These are phyloP conservation scores for Bathelium albidoporum DNA, from an alignment of 495 filamentous ascomycete genomes.

Conservation along the genomic window DNA sequence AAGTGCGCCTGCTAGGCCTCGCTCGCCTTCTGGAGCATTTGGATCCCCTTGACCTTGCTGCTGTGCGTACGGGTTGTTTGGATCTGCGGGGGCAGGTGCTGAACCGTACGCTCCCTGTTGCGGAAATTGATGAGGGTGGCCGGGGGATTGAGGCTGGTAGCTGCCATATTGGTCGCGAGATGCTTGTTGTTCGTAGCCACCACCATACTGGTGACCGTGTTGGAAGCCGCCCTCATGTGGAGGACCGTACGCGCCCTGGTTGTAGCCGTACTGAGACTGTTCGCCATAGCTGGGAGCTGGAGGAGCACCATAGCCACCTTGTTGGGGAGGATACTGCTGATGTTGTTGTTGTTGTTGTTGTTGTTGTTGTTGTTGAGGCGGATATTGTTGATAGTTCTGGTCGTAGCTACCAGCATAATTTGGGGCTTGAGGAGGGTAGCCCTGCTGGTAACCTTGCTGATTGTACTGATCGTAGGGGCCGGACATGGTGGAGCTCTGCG, in stretches of 20 bases:
- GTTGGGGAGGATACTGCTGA: slow-evolving; percentile 19
- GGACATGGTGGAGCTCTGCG: slow-evolving; percentile 30
- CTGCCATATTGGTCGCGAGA: slow-evolving; percentile 1
- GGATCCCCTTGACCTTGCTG: slow-evolving; percentile 17
- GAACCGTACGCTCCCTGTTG: slow-evolving; percentile 22
- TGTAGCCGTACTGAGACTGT: slow-evolving; percentile 24
- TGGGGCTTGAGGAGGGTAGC: slow-evolving; percentile 27
- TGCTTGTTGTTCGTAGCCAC: slow-evolving; percentile 22
- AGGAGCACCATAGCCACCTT: slow-evolving; percentile 19
- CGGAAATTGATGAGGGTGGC: slow-evolving; percentile 16
- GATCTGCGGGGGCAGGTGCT: slow-evolving; percentile 19
- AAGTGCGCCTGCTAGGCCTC: slow-evolving; percentile 29
- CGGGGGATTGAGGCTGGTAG: slow-evolving; percentile 2
- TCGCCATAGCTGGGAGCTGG: slow-evolving; percentile 13
- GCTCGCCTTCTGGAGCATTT: slow-evolving; percentile 21
- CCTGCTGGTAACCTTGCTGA: slow-evolving; percentile 28
- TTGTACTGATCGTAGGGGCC: slow-evolving; percentile 39
- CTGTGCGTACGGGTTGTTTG: slow-evolving; percentile 20
- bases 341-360: slow-evolving; percentile 21
- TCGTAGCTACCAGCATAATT: slow-evolving; percentile 28
- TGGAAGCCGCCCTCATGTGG: slow-evolving; percentile 40
- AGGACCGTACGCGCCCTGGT: slow-evolving; percentile 34
- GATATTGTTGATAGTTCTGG: slow-evolving; percentile 42
- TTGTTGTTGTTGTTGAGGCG: slow-evolving; percentile 29
- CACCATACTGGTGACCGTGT: slow-evolving; percentile 29